phyloP scores from a whole-genome alignment of 805 yeast species.

The Ogataea salicorniae region DNA sequence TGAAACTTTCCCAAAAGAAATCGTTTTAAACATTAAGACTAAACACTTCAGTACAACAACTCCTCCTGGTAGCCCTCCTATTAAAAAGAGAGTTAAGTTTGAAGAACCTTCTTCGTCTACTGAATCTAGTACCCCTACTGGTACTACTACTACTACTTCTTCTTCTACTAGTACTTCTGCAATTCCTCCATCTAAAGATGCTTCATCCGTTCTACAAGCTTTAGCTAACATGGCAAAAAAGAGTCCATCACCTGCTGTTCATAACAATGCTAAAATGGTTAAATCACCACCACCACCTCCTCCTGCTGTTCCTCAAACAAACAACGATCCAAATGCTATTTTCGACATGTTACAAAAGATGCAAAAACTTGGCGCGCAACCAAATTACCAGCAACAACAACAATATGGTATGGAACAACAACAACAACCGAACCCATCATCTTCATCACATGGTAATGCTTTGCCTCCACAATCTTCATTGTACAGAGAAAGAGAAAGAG shows the following conservation, averaged over 20 bases:
- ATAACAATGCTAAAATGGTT: slow-evolving; percentile 26
- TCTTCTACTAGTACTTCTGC: slow-evolving; percentile 16
- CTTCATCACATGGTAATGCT: slow-evolving; percentile 2
- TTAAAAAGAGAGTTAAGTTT: slow-evolving; percentile 26
- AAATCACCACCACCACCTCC: slow-evolving; percentile 8
- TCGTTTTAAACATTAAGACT: slow-evolving; percentile 49
- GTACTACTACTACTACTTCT: slow-evolving; percentile 10
- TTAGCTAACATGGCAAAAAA: slow-evolving; percentile 55
- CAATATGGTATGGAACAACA: slow-evolving; percentile 14
- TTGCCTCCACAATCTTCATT: slow-evolving; percentile 19
- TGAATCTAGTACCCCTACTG: background rate
- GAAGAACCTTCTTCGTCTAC: slow-evolving; percentile 1
- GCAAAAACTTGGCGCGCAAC: slow-evolving; percentile 28
- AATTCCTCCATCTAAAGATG: slow-evolving; percentile 36
- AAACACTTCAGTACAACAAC: slow-evolving; percentile 62
- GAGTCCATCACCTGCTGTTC: slow-evolving; percentile 31
- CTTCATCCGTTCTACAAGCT: slow-evolving; percentile 65
- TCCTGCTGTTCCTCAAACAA: slow-evolving; percentile 10
- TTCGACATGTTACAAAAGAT: slow-evolving; percentile 52
- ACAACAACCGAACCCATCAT: slow-evolving; percentile 12
- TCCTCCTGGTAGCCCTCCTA: slow-evolving; percentile 67
- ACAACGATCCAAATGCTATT: slow-evolving; percentile 37
- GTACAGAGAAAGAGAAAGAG: slow-evolving; percentile 26
- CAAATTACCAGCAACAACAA: slow-evolving; percentile 19
- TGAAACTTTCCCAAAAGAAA: slow-evolving; percentile 60